Conservation (phyloP, 1,139 yeast species). For the Yamadazyma spencermartinsiae region DNA sequence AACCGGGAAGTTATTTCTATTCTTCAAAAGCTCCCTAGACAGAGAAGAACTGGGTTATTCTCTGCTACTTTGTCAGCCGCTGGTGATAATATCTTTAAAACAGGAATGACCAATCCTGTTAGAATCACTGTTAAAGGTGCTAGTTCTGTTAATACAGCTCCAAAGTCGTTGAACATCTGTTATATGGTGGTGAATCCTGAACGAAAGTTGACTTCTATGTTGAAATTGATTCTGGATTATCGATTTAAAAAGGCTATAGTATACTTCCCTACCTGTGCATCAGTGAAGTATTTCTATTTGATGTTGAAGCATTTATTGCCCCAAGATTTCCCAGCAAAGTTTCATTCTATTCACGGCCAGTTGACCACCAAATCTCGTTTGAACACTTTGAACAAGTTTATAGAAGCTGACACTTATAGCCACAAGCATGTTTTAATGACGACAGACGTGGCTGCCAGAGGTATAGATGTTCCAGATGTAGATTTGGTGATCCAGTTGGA, state of each 20-base stretch:
- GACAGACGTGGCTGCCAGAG: slow-evolving; percentile 91
- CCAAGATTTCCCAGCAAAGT: slow-evolving; percentile 26
- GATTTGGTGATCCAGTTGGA: slow-evolving; percentile 85
- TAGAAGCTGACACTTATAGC: slow-evolving; percentile 41
- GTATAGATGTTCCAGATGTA: slow-evolving; percentile 89
- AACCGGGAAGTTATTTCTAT: slow-evolving; percentile 67
- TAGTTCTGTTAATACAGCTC: slow-evolving; percentile 41
- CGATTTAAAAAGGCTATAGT: slow-evolving; percentile 77
- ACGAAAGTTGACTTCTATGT: slow-evolving; percentile 56
- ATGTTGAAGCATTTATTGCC: slow-evolving; percentile 39
- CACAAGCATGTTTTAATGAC: slow-evolving; percentile 67
- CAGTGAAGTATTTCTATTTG: slow-evolving; percentile 74
- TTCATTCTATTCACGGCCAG: slow-evolving; percentile 85
- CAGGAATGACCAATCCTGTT: slow-evolving; percentile 90
- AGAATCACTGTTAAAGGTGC: slow-evolving; percentile 70
- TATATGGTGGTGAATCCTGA: slow-evolving; percentile 64
- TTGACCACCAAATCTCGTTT: slow-evolving; percentile 72
- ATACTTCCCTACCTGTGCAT: slow-evolving; percentile 86
- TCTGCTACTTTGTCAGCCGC: slow-evolving; percentile 90
- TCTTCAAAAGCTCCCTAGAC: slow-evolving; percentile 73
- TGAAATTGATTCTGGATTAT: slow-evolving; percentile 53
- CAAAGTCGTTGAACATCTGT: slow-evolving; percentile 63
- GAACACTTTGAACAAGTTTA: slow-evolving; percentile 64
- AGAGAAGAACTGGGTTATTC: slow-evolving; percentile 88
- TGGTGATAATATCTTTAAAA: slow-evolving; percentile 63